phyloP scores from a whole-genome alignment of 2,329 filamentous ascomycete genomes.

The Oidium heveae region DNA sequence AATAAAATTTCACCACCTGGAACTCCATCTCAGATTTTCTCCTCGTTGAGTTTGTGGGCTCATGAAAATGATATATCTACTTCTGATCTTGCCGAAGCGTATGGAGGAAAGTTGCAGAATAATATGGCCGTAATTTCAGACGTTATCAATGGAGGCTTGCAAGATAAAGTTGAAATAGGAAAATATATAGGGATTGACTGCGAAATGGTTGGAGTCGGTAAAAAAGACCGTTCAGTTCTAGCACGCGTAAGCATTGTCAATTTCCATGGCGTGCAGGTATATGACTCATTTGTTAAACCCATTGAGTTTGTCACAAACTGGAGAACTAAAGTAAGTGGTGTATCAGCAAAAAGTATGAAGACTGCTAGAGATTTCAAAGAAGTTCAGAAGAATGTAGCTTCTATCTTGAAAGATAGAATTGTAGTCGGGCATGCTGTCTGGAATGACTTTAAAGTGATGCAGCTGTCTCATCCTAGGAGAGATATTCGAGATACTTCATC shows the following conservation, averaged over 20 bases:
- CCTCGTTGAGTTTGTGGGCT: slow-evolving; percentile 31
- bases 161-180: slow-evolving; percentile 40
- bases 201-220: slow-evolving; percentile 86
- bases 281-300: slow-evolving; percentile 76
- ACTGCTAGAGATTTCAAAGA: slow-evolving; percentile 45
- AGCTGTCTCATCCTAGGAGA: slow-evolving; percentile 50
- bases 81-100: slow-evolving; percentile 34
- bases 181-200: slow-evolving; percentile 90
- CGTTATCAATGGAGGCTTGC: slow-evolving; percentile 37
- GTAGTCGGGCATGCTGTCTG: slow-evolving; percentile 65
- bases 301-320: slow-evolving; percentile 66
- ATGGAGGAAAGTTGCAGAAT: slow-evolving; percentile 20
- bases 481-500: slow-evolving; percentile 71
- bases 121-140: slow-evolving; percentile 25
- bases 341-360: slow-evolving; percentile 47
- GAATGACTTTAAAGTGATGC: slow-evolving; percentile 50
- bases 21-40: slow-evolving; percentile 18
- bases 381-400: slow-evolving; percentile 48
- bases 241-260: slow-evolving; percentile 80
- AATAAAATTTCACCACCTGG: slow-evolving; percentile 11
- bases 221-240: slow-evolving; percentile 45
- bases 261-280: slow-evolving; percentile 76
- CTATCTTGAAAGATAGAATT: slow-evolving; percentile 43
- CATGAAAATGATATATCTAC: slow-evolving; percentile 34
- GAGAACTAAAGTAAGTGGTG: slow-evolving; percentile 66